These are phyloP conservation scores for Myrica gale DNA, from an alignment of 306 rosid genomes.

Conservation along the genomic window DNA sequence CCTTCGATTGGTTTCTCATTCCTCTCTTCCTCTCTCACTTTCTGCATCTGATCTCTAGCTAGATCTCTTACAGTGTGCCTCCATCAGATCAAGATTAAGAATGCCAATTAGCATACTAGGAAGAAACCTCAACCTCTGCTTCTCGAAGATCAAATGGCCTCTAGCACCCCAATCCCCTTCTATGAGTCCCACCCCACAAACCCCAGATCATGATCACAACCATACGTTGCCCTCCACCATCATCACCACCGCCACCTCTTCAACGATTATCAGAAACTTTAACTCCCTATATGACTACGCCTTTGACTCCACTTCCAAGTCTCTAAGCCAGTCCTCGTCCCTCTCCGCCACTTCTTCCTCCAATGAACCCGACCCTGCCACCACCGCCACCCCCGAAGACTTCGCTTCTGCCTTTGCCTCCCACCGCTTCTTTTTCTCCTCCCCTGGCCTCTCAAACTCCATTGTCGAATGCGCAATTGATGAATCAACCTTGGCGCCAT, in stretches of 20 bases:
- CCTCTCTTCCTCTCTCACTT: not conserved
- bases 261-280: slow-evolving; percentile 58
- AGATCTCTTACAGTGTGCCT: not conserved
- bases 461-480: slow-evolving; percentile 46
- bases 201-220: slow-evolving; percentile 28
- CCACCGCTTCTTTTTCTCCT: slow-evolving; percentile 84
- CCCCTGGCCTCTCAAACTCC: slow-evolving; percentile 89
- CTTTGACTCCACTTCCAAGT: slow-evolving; percentile 35
- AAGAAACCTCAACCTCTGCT: slow-evolving; percentile 57
- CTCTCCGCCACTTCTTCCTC: slow-evolving; percentile 14
- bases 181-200: slow-evolving; percentile 13
- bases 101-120: slow-evolving; percentile 51
- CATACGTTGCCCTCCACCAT: slow-evolving; percentile 20
- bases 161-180: slow-evolving; percentile 33
- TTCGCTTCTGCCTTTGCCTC: slow-evolving; percentile 78
- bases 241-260: slow-evolving; percentile 23
- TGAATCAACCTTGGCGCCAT: slow-evolving; percentile 3
- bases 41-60: not conserved
- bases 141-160: slow-evolving; percentile 55
- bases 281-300: slow-evolving; percentile 76
- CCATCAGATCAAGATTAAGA: not conserved
- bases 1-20: not conserved
- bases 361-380: slow-evolving; percentile 3
- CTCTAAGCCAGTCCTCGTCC: slow-evolving; percentile 31
- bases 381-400: slow-evolving; percentile 36